Base-by-base conservation (phyloP, 805 yeast genomes). In the Candida mattraensis region DNA sequence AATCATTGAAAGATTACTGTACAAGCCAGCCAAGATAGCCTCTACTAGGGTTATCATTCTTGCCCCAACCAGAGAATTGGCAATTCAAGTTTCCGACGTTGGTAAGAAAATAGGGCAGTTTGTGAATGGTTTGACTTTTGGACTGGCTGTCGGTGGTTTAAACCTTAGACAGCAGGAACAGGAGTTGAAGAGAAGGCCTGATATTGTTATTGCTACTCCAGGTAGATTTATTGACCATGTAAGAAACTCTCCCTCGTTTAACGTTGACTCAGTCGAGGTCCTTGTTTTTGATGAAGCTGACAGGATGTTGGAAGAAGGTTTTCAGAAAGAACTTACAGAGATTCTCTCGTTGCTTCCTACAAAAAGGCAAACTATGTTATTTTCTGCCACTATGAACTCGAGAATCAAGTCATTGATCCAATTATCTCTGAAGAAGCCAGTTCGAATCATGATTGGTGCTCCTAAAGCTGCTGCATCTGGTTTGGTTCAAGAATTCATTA, bases 241-340 rank as follows among this genome's bases (percentile, higher is more conserved):
- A 38, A 74, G 98, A 58, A 93, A 93, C 66, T 89, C 98, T 5
- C 87, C 96, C 6, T 83, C 93, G 34, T 93, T 93, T 60, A 78
- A 80, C 31, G 94, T 88, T 30, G 98, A 93, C 49, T 72, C 80
- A 21, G 93, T 93, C 32, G 99, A 93, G 66, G 85, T 93, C 35
- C 69, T 93, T 52, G 94, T 93, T 19, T 74, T 93, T 50, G 99
- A 93, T 69, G 99, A 93, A 69, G 99, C 99, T 42, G 99, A 93
- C 72, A 80, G 99, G 69, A 93, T 93, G 98, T 74, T 93, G 51
- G 99, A 93, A 60, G 99, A 93, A 65, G 99, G 99, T 56, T 93
- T 93, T 77, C 96, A 89, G 63, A 87, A 80, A 35, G 99, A 93
- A 64, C 70, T 93, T 48, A 83, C 87, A 13, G 99, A 93, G 60